Evolutionary conservation across 2,329 filamentous ascomycete species (phyloP), one percentile per base, ranked within the genome.

Genomic region (Aspergillus sergii): DNA sequence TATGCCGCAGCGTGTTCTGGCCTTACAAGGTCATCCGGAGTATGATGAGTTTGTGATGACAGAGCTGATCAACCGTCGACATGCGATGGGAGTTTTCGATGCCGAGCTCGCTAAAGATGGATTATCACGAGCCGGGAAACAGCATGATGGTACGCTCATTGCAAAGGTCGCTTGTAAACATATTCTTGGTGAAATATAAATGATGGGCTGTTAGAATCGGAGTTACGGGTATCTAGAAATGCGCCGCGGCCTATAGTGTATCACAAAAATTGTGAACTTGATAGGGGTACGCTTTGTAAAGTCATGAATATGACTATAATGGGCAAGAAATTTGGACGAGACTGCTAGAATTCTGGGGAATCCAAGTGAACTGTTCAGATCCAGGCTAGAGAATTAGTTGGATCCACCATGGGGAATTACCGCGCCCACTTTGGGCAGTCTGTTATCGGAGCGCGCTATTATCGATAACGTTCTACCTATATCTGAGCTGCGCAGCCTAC

Each of bases 11-110:
- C 69, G 69, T 2, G 72, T 81, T 54, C 71, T 84, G 28, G 78
- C 79, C 2, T 76, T 84, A 0, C 82, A 84, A 60, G 82, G 80
- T n/a, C 82, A 84, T 58, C 82, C 82, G 6, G 82, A 84, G 59
- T 83, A 81, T 63, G 79, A 75, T 19, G 71, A 69, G 26, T 72
- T 65, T 34, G 69, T 74, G 59, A 80, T 83, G 66, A 73, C 76
- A 1, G 74, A 77, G 58, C 69, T 76, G 7, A 26, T 75, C n/a
- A 48, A 69, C 34, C 51, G 60, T 1, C 61, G 73, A 12, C 67
- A 75, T 53, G 58, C 62, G 0, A 57, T 45, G 39, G 71, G 71
- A 1, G 41, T 72, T 2, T 73, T 76, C 26, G 61, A 65, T 21
- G 70, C 71, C 43, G 61, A 66, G 43, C 14, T 74, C 5, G 73